Conservation (phyloP, 441 rosid genomes). For the Syzygium malaccense region DNA sequence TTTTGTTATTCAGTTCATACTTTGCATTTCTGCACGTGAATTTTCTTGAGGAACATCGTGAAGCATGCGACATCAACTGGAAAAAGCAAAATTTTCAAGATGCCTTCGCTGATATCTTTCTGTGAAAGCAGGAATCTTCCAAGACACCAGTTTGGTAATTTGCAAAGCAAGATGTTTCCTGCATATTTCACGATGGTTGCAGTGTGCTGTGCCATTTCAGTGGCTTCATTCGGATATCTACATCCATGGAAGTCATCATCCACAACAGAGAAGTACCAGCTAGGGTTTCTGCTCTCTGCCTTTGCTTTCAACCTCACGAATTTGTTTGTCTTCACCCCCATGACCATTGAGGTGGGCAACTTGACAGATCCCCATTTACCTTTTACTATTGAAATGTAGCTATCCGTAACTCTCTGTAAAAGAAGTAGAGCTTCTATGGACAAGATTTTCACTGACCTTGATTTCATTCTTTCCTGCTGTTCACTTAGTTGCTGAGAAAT, state of each 20-base stretch:
- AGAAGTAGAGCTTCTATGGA: not conserved
- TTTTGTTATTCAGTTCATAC: not conserved
- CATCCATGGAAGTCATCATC: slow-evolving; percentile 90
- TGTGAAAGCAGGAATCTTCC: slow-evolving; percentile 60
- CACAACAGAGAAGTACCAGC: slow-evolving; percentile 70
- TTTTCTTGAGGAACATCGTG: not conserved
- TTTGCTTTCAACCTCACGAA: slow-evolving; percentile 80
- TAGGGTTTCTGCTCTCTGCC: slow-evolving; percentile 68
- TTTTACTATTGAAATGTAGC: not conserved
- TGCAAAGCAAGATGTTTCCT: slow-evolving; percentile 95
- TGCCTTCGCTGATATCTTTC: not conserved
- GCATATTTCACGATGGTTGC: slow-evolving; percentile 80
- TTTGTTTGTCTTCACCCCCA: slow-evolving; percentile 78
- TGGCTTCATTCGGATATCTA: slow-evolving; percentile 64
- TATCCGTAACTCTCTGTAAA: not conserved
- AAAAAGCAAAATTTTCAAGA: not conserved
- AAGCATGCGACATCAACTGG: not conserved
- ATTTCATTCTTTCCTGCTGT: not conserved
- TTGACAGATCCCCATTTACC: not conserved
- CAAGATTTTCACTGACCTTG: not conserved
- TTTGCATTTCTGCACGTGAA: not conserved
- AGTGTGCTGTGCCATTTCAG: slow-evolving; percentile 59
- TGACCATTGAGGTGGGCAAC: slow-evolving; percentile 74
- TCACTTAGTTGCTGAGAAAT: not conserved
- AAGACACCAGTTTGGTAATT: slow-evolving; percentile 84